These are phyloP conservation scores for Glutinoglossum americanum DNA, from an alignment of 495 filamentous ascomycete species.

Conservation along the genomic window DNA sequence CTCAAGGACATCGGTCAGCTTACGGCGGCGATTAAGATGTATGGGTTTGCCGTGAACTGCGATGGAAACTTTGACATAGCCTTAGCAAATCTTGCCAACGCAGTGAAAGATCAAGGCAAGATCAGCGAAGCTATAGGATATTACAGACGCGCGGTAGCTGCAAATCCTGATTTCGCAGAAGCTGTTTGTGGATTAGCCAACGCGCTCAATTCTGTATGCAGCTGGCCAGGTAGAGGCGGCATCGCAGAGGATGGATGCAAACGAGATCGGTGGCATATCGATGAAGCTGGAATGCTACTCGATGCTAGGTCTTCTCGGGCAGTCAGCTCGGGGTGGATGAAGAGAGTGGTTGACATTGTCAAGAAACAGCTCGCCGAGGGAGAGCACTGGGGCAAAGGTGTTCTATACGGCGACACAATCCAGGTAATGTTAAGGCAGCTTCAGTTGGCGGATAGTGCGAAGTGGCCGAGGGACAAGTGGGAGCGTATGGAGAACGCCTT, in stretches of 20 bases:
- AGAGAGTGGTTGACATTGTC: constrained; percentile 86
- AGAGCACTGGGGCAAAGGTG: constrained; percentile 63
- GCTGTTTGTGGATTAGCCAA: constrained; percentile 93
- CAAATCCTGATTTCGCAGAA: constrained; percentile 91
- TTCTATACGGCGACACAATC: constrained; percentile 32
- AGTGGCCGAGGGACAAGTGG: constrained; percentile 18
- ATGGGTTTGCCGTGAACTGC: constrained; percentile 80
- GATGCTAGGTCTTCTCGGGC: constrained; percentile 41
- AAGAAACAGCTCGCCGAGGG: constrained; percentile 78
- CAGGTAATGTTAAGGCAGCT: constrained; percentile 27
- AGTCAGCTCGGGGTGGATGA: constrained; percentile 63
- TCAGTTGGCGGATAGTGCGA: constrained; percentile 16
- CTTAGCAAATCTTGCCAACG: constrained; percentile 89
- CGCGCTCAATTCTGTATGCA: constrained; percentile 90
- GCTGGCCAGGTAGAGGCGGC: constrained; percentile 81
- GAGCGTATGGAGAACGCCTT: constrained; percentile 25
- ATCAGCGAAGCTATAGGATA: constrained; percentile 83
- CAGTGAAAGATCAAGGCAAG: constrained; percentile 88
- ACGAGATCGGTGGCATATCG: constrained; percentile 86
- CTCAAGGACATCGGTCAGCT: constrained; percentile 95
- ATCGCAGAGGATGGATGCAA: constrained; percentile 47
- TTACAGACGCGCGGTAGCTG: constrained; percentile 72
- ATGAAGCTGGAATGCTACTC: constrained; percentile 61
- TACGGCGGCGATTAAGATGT: constrained; percentile 84
- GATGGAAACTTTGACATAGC: constrained; percentile 92